phyloP scores from a whole-genome alignment of 305 asterid genomes.

The Fraxinus albicans region DNA sequence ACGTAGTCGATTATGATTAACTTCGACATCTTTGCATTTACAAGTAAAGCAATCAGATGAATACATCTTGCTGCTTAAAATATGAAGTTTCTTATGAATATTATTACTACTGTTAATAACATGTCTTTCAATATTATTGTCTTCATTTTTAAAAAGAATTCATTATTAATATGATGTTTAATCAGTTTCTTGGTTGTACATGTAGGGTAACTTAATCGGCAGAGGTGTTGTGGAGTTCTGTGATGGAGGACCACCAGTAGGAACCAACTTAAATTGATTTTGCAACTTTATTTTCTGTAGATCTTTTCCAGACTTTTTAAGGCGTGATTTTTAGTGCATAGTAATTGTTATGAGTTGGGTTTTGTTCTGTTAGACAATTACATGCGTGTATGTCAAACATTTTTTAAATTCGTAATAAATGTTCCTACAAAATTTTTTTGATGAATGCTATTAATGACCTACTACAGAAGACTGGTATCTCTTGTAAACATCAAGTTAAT shows the following conservation, averaged over 20 bases:
- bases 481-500: background rate
- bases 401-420: background rate
- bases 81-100: background rate
- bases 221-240: conserved; percentile 87
- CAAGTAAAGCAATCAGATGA: background rate
- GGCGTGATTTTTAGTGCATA: conserved; percentile 1
- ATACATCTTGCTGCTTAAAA: background rate
- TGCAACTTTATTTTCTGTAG: conserved; percentile 3
- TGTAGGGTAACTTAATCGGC: conserved; percentile 90
- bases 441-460: background rate
- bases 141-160: background rate
- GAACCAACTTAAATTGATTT: conserved; percentile 26
- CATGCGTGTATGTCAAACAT: background rate
- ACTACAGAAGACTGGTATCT: background rate
- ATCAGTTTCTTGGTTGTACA: conserved; percentile 26
- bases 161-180: conserved; percentile 4
- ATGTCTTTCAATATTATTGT: background rate
- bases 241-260: conserved; percentile 91
- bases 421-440: background rate
- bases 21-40: background rate
- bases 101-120: background rate
- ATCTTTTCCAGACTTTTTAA: background rate
- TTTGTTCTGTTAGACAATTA: background rate
- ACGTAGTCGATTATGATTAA: background rate
- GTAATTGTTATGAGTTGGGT: conserved; percentile 6